Base-by-base conservation (phyloP, 2,329 filamentous ascomycete species). In the Pleochaeta shiraiana region DNA sequence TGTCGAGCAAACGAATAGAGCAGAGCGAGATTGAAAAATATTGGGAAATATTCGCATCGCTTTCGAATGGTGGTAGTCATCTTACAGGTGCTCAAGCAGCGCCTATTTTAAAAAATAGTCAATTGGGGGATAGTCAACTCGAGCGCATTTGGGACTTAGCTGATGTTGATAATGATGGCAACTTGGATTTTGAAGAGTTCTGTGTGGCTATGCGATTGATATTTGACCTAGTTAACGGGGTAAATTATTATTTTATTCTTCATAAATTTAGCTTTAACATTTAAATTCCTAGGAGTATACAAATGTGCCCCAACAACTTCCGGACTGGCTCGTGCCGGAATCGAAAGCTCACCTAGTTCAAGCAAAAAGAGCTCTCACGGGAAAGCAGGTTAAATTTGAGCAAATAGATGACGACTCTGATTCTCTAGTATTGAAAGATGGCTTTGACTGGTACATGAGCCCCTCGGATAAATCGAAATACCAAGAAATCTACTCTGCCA, bases 391-490 rank as follows among this genome's bases (percentile, higher is more conserved):
- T 63, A 84, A 87, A 70, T 96, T 97, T 74, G 91, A 95, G 75
- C 81, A 84, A 67, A 83, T 95, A 66, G 87, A 90, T 64, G 87
- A 90, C 70, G 88, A 95, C 66, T 83, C 86, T 68, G 91, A 95
- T 70, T 84, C 85, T 3, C 83, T 84, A 0, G 90, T 90, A 0
- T 79, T 98, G 67, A 95, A 95, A 74, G 90, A 96, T 75, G 92
- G 92, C 14, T 98, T 98, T 75, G 93, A 98, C 74, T 98, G 93
- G 93, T 98, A 98, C 77, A 98, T 98, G 90, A 90, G 84, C 66
- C 93, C 93, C 0, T 76, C 79, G 33, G 91, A 98, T 76, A 95
- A 95, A 76, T 74, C 83, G 68, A 97, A 96, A 76, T 98, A 98
- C 77, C 90, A 96, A 75, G 89, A 92, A 70, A 98, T 98, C 75